These are phyloP conservation scores for Corchorus olitorius DNA, from an alignment of 345 rosid genomes.

Conservation along the genomic window DNA sequence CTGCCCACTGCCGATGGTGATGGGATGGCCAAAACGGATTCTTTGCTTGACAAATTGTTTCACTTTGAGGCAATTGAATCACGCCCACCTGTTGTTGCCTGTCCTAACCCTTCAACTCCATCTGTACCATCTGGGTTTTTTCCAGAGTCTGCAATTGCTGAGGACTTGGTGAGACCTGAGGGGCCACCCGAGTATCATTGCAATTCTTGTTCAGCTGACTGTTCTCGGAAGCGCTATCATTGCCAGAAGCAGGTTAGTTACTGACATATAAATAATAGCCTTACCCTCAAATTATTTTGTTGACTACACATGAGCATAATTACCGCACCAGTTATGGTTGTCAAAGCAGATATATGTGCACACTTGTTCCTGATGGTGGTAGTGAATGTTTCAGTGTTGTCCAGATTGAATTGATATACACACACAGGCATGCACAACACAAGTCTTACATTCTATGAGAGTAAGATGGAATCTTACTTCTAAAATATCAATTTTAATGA, in stretches of 20 bases:
- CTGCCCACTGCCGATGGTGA: constrained; percentile 39
- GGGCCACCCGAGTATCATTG: constrained; percentile 97
- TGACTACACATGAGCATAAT: not conserved
- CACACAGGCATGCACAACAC: not conserved
- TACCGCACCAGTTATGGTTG: not conserved
- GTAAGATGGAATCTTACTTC: not conserved
- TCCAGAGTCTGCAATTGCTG: constrained; percentile 72
- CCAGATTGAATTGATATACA: not conserved
- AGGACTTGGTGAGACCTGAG: constrained; percentile 74
- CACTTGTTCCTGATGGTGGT: not conserved
- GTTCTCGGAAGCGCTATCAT: constrained; percentile 98
- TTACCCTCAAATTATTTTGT: not conserved
- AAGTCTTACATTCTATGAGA: not conserved
- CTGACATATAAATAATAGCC: constrained; percentile 12
- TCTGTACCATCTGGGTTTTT: constrained; percentile 59
- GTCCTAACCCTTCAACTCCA: constrained; percentile 54
- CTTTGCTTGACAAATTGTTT: constrained; percentile 68
- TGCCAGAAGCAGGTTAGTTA: constrained; percentile 91
- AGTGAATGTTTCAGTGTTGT: not conserved
- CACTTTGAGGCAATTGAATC: constrained; percentile 68
- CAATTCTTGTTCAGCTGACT: constrained; percentile 97
- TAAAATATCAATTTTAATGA: not conserved
- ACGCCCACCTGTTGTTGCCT: constrained; percentile 43
- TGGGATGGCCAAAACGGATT: constrained; percentile 42
- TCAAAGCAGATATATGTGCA: not conserved